These are phyloP conservation scores for Microglena sp. DNA, from an alignment of 139 green algal species.

Conservation along the genomic window DNA sequence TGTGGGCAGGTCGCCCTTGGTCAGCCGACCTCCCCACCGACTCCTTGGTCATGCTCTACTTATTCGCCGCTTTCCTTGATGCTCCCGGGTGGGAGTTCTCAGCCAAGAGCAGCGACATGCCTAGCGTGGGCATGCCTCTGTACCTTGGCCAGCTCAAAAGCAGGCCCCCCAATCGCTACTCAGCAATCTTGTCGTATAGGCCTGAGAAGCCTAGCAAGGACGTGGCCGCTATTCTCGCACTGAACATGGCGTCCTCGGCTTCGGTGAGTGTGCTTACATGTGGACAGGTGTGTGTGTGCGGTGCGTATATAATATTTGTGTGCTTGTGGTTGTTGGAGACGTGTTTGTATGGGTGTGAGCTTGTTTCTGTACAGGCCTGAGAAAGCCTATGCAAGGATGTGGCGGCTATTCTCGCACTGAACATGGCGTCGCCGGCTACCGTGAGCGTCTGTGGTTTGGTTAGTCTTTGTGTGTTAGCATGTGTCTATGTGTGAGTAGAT, in stretches of 20 bases:
- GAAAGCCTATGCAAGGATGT: background rate
- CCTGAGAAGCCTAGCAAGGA: conserved; percentile 33
- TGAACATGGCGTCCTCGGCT: conserved; percentile 10
- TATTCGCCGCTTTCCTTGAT: conserved; percentile 65
- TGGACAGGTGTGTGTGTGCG: background rate
- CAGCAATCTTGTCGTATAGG: conserved; percentile 48
- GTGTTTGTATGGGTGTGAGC: background rate
- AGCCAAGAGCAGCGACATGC: background rate
- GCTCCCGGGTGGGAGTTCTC: conserved; percentile 56
- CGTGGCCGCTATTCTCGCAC: conserved; percentile 34
- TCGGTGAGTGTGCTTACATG: background rate
- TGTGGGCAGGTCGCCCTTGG: conserved; percentile 50
- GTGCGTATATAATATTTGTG: too few relatives aligned
- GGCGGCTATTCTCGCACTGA: conserved; percentile 34
- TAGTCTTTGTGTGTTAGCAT: too few relatives aligned
- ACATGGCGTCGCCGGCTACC: background rate
- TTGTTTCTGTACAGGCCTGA: background rate
- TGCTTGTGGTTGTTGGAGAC: too few relatives aligned
- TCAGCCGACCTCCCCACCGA: conserved; percentile 64
- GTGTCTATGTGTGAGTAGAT: too few relatives aligned
- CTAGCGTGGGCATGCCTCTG: conserved; percentile 32
- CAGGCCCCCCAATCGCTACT: conserved; percentile 32
- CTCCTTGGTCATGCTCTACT: conserved; percentile 61
- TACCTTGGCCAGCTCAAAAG: conserved; percentile 46
- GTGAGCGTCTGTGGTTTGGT: background rate